Conservation (phyloP, 116 monocot genomes). For the Posidonia oceanica region DNA sequence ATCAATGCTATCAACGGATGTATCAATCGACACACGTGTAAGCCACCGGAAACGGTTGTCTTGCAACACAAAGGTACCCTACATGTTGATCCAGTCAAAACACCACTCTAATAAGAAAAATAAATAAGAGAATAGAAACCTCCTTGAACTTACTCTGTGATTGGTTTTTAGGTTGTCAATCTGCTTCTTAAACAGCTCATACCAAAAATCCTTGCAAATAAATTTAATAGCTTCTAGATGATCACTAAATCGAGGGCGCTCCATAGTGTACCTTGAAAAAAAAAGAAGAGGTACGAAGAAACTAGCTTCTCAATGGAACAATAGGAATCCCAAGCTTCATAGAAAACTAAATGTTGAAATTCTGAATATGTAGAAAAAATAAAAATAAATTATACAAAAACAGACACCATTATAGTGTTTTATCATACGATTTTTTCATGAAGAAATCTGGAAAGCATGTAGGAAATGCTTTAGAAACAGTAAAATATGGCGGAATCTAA, state of each 20-base stretch:
- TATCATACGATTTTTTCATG: no score
- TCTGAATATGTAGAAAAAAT: no score
- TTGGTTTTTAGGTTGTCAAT: constrained; percentile 98
- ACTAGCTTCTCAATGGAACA: neutral
- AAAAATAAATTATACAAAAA: no score
- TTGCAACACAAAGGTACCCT: constrained; percentile 99
- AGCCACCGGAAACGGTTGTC: constrained; percentile 95
- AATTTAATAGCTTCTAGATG: constrained; percentile 97
- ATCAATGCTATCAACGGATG: constrained; percentile 33
- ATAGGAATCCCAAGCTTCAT: no score
- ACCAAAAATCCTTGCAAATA: constrained; percentile 99
- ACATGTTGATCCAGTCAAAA: constrained; percentile 9
- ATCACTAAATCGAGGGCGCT: constrained; percentile 83
- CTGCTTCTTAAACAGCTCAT: constrained; percentile 94
- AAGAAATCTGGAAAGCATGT: no score
- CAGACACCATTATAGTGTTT: no score
- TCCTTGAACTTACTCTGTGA: constrained; percentile 44
- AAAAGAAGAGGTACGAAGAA: neutral
- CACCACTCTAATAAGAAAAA: neutral
- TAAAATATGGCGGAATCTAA: no score
- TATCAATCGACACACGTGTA: constrained; percentile 53
- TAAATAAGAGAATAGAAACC: neutral
- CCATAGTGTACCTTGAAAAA: constrained; percentile 75
- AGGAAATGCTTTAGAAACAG: no score
- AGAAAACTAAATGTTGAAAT: no score